Evolutionary conservation across 1,139 yeast genomes (phyloP).

Genomic region (Diutina scorzettiae): DNA sequence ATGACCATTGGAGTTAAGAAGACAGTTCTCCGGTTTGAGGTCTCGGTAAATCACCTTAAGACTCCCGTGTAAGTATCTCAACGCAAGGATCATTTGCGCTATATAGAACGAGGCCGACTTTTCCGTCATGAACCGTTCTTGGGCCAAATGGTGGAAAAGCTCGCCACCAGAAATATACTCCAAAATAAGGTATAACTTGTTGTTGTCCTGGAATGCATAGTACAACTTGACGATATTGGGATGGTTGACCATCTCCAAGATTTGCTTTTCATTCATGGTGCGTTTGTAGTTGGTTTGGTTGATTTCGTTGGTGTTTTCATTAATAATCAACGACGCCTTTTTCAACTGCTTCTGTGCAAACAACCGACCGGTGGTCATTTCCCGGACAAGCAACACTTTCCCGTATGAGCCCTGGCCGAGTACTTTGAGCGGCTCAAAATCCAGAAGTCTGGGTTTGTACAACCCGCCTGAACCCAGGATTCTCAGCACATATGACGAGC

Average conservation of each 20-base stretch:
- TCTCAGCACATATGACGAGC: background rate
- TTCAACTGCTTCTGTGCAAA: constrained; percentile 86
- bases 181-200: constrained; percentile 65
- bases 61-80: constrained; percentile 59
- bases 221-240: constrained; percentile 81
- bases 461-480: background rate
- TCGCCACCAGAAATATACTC: constrained; percentile 95
- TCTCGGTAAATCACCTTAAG: constrained; percentile 86
- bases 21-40: constrained; percentile 86
- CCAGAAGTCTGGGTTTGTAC: constrained; percentile 29
- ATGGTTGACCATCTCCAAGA: constrained; percentile 31
- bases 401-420: constrained; percentile 93
- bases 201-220: constrained; percentile 81
- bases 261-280: constrained; percentile 11
- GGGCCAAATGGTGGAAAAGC: constrained; percentile 66
- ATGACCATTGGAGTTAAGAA: constrained; percentile 69
- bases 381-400: constrained; percentile 70
- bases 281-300: constrained; percentile 22
- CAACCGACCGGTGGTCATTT: constrained; percentile 48
- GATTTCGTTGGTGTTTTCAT: constrained; percentile 20
- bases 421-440: constrained; percentile 68
- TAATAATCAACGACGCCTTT: constrained; percentile 47
- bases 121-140: constrained; percentile 41
- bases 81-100: constrained; percentile 78
- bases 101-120: constrained; percentile 70